phyloP scores from a whole-genome alignment of 1,284 basidiomycete species.

The Marasmius fiardii region DNA sequence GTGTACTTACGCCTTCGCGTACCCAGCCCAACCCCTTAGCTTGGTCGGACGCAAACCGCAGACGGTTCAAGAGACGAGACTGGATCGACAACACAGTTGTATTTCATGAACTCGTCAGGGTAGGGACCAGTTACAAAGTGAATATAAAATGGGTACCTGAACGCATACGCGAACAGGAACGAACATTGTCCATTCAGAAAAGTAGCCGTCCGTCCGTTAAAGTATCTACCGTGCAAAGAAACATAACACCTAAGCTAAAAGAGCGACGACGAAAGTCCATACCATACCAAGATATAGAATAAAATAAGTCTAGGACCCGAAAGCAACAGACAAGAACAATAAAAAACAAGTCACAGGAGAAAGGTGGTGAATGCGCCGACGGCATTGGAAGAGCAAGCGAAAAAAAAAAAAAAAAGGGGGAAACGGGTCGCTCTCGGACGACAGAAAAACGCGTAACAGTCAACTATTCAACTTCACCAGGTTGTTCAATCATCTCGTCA shows the following conservation, averaged over 20 bases:
- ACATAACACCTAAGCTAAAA: constrained; percentile 7
- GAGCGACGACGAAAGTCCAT: constrained; percentile 3
- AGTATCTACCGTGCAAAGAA: background rate
- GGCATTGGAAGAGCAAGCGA: constrained; percentile 1
- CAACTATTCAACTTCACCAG: constrained; percentile 3
- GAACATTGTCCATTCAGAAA: background rate
- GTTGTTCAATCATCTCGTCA: constrained; percentile 11
- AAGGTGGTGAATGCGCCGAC: background rate
- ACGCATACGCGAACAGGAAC: background rate
- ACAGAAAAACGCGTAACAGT: constrained; percentile 1
- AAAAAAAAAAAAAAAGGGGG: background rate
- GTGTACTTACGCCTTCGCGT: no score
- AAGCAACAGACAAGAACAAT: background rate
- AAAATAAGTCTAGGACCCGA: background rate
- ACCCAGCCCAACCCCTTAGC: no score
- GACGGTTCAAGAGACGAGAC: no score
- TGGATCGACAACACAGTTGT: no score
- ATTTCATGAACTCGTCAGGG: no score
- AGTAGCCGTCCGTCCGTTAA: no score
- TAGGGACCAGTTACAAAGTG: no score
- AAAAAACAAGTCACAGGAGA: constrained; percentile 6
- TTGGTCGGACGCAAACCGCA: no score
- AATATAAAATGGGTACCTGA: background rate
- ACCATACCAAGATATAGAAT: no score
- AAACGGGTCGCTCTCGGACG: background rate